These are phyloP conservation scores for Prosopis cineraria DNA, from an alignment of 306 rosid species.

Conservation along the genomic window DNA sequence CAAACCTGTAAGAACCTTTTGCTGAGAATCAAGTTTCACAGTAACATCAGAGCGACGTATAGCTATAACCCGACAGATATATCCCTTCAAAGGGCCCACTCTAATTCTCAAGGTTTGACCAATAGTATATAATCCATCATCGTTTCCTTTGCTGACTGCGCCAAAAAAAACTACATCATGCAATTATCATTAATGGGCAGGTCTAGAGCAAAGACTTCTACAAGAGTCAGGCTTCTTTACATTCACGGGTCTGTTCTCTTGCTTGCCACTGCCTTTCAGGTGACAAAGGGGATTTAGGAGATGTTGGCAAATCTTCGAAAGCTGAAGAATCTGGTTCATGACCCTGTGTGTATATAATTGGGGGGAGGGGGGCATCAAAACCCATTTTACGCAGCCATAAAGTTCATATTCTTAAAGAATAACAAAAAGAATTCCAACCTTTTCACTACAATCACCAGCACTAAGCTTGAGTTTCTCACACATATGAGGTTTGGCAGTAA, in stretches of 20 bases:
- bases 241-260: constrained; percentile 59
- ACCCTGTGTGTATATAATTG: constrained; percentile 59
- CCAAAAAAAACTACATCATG: constrained; percentile 27
- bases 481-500: constrained; percentile 71
- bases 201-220: constrained; percentile 29
- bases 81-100: constrained; percentile 96
- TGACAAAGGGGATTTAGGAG: constrained; percentile 91
- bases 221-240: constrained; percentile 39
- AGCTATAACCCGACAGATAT: constrained; percentile 90
- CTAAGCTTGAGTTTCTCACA: constrained; percentile 83
- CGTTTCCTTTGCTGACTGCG: constrained; percentile 77
- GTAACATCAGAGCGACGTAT: constrained; percentile 86
- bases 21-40: constrained; percentile 97
- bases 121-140: constrained; percentile 66
- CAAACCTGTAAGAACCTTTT: constrained; percentile 95
- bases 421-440: constrained; percentile 52
- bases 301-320: constrained; percentile 70
- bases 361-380: constrained; percentile 16
- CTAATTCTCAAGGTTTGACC: constrained; percentile 97
- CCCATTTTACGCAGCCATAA: not conserved
- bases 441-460: constrained; percentile 52
- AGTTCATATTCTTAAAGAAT: constrained; percentile 10
- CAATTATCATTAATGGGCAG: constrained; percentile 30
- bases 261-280: constrained; percentile 80
- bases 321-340: constrained; percentile 50